Conservation (phyloP, 2,329 filamentous ascomycete species). For the Fonsecaea pugnacius region DNA sequence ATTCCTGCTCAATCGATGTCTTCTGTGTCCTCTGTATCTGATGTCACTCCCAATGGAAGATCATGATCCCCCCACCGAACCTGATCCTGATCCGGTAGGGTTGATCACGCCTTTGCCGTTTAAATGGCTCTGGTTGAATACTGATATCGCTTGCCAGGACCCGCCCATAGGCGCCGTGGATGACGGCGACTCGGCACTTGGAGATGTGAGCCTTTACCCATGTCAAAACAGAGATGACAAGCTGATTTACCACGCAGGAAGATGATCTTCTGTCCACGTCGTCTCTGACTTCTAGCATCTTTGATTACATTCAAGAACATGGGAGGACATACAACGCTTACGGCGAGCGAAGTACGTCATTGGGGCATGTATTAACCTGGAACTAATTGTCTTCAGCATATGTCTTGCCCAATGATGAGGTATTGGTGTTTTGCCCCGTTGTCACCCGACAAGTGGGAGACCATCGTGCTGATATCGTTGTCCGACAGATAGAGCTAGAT, state of each 20-base stretch:
- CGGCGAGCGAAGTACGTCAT: conserved; percentile 44
- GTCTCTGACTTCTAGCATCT: conserved; percentile 27
- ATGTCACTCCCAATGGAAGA: conserved; percentile 12
- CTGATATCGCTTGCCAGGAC: conserved; percentile 1
- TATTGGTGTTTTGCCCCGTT: conserved; percentile 14
- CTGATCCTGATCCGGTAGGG: conserved; percentile 6
- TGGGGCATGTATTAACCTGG: neutral
- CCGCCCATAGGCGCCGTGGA: conserved; percentile 9
- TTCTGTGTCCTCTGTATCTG: neutral
- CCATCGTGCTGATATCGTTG: conserved; percentile 7
- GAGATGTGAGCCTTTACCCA: conserved; percentile 19
- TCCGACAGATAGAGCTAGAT: conserved; percentile 22
- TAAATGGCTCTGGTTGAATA: neutral
- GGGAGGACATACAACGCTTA: conserved; percentile 26
- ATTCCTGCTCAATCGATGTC: neutral
- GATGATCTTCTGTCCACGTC: conserved; percentile 22
- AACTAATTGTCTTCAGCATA: conserved; percentile 23
- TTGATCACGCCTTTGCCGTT: neutral
- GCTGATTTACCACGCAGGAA: conserved; percentile 11
- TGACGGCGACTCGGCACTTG: conserved; percentile 25
- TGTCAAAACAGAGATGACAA: neutral
- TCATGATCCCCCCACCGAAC: neutral
- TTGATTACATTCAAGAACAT: conserved; percentile 26
- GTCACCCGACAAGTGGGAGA: neutral
- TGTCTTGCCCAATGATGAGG: conserved; percentile 38